These are phyloP conservation scores for Ascochyta lentis DNA, from an alignment of 2,329 filamentous ascomycete species.

Conservation along the genomic window DNA sequence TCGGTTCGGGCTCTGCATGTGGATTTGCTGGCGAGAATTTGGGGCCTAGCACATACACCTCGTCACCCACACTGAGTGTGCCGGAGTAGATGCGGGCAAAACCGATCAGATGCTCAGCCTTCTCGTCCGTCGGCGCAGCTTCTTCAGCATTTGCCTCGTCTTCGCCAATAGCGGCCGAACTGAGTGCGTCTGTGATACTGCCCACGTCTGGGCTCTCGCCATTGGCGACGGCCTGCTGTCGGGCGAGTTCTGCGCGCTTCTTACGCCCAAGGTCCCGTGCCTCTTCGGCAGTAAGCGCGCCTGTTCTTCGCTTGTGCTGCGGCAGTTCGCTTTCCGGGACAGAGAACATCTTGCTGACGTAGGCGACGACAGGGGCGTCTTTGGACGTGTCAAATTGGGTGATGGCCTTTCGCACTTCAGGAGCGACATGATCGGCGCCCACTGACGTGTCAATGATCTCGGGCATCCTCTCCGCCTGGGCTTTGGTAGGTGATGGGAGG, in stretches of 20 bases:
- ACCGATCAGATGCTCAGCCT: slow-evolving; percentile 88
- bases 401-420: slow-evolving; percentile 79
- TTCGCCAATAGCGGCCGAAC: slow-evolving; percentile 61
- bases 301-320: slow-evolving; percentile 76
- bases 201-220: slow-evolving; percentile 57
- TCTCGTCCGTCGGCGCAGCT: slow-evolving; percentile 63
- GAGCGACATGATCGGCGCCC: slow-evolving; percentile 73
- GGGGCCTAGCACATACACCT: slow-evolving; percentile 87
- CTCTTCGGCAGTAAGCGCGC: slow-evolving; percentile 81
- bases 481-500: slow-evolving; percentile 79
- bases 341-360: slow-evolving; percentile 98
- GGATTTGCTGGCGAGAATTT: slow-evolving; percentile 88
- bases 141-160: slow-evolving; percentile 42
- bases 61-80: slow-evolving; percentile 85
- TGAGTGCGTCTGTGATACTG: slow-evolving; percentile 65
- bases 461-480: slow-evolving; percentile 81
- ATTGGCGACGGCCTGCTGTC: slow-evolving; percentile 68
- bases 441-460: slow-evolving; percentile 81
- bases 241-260: slow-evolving; percentile 88
- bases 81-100: slow-evolving; percentile 96
- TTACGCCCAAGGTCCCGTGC: slow-evolving; percentile 84
- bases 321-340: slow-evolving; percentile 91
- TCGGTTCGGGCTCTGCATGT: slow-evolving; percentile 73
- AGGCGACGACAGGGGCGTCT: slow-evolving; percentile 83
- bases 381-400: slow-evolving; percentile 74